A percentile compares a stretch with the other conserved stretches of the same genome.
Conservation (phyloP, 352 stramenopile species). For the Peronospora tabacina region DNA sequence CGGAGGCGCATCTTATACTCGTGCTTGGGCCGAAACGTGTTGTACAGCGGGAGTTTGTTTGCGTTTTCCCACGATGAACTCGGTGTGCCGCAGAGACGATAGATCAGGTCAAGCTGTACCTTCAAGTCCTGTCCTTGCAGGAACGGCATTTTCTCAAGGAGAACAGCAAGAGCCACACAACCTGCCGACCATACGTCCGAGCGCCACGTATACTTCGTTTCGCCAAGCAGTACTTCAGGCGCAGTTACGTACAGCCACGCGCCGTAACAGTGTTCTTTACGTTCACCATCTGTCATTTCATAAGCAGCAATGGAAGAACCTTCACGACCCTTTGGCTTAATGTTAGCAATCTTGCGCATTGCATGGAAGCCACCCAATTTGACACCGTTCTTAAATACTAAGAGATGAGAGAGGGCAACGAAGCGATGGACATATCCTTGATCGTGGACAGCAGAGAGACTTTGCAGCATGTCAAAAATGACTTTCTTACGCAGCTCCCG, state of each 20-base stretch:
- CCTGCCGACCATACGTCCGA: conserved; percentile 72
- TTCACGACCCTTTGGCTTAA: conserved; percentile 33
- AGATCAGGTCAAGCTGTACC: conserved; percentile 74
- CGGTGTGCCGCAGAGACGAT: conserved; percentile 67
- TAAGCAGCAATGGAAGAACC: conserved; percentile 28
- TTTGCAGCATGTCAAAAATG: conserved; percentile 65
- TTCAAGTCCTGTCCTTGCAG: conserved; percentile 53
- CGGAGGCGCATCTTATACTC: conserved; percentile 71
- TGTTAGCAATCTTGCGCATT: conserved; percentile 41
- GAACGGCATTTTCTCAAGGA: conserved; percentile 58
- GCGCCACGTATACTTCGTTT: conserved; percentile 59
- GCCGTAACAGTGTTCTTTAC: conserved; percentile 65
- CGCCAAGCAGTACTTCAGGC: conserved; percentile 67
- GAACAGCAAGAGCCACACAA: conserved; percentile 52
- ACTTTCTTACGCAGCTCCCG: conserved; percentile 48
- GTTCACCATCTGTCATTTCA: conserved; percentile 64
- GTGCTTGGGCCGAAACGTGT: conserved; percentile 48
- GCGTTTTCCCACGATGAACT: conserved; percentile 42
- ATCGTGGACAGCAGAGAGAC: conserved; percentile 56
- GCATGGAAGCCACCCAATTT: conserved; percentile 68
- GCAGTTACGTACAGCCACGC: conserved; percentile 57
- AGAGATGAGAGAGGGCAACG: conserved; percentile 59
- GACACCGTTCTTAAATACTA: conserved; percentile 56
- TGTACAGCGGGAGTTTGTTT: conserved; percentile 49
- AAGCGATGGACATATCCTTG: conserved; percentile 71